phyloP scores from a whole-genome alignment of 2,329 filamentous ascomycete species.

The Colletotrichum spaethianum region DNA sequence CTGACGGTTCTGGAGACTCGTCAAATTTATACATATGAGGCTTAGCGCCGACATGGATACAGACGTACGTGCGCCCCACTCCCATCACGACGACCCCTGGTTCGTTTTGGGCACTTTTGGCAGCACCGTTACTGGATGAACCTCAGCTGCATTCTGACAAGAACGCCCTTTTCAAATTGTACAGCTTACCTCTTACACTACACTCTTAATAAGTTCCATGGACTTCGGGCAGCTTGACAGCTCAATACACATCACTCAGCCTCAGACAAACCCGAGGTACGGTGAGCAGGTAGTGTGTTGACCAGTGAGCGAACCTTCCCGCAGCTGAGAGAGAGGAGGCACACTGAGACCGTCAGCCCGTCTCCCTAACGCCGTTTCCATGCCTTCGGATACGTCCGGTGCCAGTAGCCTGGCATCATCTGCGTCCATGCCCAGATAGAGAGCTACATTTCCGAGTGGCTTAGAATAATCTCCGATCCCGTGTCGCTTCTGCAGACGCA shows the following conservation, averaged over 20 bases:
- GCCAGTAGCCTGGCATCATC: neutral
- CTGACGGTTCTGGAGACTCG: slow-evolving; percentile 45
- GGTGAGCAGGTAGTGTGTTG: neutral
- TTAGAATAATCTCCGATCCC: neutral
- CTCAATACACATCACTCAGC: neutral
- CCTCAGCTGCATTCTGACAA: neutral
- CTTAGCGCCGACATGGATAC: slow-evolving; percentile 48
- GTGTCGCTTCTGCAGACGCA: neutral
- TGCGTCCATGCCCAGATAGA: neutral
- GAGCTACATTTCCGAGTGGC: neutral
- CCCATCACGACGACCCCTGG: neutral
- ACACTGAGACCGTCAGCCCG: slow-evolving; percentile 1
- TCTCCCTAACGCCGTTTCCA: neutral
- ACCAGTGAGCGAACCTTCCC: neutral
- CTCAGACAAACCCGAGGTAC: neutral
- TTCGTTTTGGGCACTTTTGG: neutral
- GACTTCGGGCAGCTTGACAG: neutral
- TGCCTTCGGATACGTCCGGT: neutral
- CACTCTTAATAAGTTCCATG: neutral
- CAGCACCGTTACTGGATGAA: neutral
- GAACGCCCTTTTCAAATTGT: neutral
- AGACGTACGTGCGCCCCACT: neutral
- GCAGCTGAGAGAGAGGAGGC: neutral
- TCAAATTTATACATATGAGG: slow-evolving; percentile 57
- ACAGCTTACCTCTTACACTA: neutral